These are phyloP conservation scores for Heterobasidion annosum DNA, from an alignment of 1,284 basidiomycete species.

Conservation along the genomic window DNA sequence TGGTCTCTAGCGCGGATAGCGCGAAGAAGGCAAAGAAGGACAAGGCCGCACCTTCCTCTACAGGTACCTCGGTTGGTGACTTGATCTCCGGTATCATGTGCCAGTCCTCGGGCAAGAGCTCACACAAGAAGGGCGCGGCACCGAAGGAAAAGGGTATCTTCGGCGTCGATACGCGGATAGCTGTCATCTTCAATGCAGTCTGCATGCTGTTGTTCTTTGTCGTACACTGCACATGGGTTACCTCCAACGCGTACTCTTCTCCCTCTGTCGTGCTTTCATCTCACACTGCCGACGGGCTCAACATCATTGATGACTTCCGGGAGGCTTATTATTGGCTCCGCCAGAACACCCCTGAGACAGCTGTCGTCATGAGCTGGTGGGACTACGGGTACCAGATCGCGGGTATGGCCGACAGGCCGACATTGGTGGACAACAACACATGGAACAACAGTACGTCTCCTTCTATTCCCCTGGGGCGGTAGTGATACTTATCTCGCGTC, in stretches of 20 bases:
- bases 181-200: conserved; percentile 73
- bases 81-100: conserved; percentile 34
- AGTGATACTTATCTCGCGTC: conserved; percentile 7
- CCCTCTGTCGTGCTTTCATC: conserved; percentile 95
- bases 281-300: conserved; percentile 76
- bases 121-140: conserved; percentile 20
- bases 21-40: conserved; percentile 45
- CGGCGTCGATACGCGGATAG: conserved; percentile 75
- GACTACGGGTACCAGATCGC: conserved; percentile 99
- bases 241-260: conserved; percentile 92
- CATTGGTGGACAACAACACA: conserved; percentile 98
- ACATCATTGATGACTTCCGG: conserved; percentile 99
- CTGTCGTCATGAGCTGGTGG: conserved; percentile 99
- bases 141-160: conserved; percentile 58
- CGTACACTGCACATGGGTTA: conserved; percentile 96
- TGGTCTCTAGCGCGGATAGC: conserved; percentile 18
- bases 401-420: conserved; percentile 97
- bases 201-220: conserved; percentile 86
- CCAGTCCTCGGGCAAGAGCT: conserved; percentile 14
- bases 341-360: conserved; percentile 88
- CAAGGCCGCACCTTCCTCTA: conserved; percentile 24
- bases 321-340: conserved; percentile 99
- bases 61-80: conserved; percentile 25
- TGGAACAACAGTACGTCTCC: conserved; percentile 93
- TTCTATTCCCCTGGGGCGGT: conserved; percentile 3